These are phyloP conservation scores for Psilocybe tampanensis DNA, from an alignment of 768 basidiomycete genomes.

Conservation along the genomic window DNA sequence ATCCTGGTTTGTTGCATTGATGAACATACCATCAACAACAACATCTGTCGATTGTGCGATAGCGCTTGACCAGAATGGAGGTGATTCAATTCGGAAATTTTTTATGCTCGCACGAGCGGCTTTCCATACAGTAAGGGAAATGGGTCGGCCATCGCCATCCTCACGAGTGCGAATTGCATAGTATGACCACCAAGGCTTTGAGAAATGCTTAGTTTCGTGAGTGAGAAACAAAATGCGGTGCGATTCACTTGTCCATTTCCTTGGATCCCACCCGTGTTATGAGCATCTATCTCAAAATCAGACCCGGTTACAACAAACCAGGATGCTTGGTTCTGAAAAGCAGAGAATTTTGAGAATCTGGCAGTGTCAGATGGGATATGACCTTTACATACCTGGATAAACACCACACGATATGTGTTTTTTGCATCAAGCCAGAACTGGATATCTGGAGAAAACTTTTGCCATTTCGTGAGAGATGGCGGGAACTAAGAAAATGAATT, in stretches of 20 bases:
- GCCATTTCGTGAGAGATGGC: not conserved
- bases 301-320: slow-evolving; percentile 64
- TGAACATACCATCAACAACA: slow-evolving; percentile 56
- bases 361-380: not conserved
- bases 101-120: slow-evolving; percentile 43
- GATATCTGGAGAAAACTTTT: slow-evolving; percentile 54
- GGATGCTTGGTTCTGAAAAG: slow-evolving; percentile 63
- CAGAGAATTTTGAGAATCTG: not conserved
- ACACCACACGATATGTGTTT: slow-evolving; percentile 63
- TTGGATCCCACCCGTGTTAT: slow-evolving; percentile 56
- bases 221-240: too few species aligned
- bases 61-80: slow-evolving; percentile 64
- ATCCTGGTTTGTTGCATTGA: slow-evolving; percentile 60
- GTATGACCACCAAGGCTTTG: slow-evolving; percentile 57
- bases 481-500: not conserved
- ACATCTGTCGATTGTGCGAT: slow-evolving; percentile 51
- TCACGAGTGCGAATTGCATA: slow-evolving; percentile 45
- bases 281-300: slow-evolving; percentile 57
- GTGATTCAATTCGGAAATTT: slow-evolving; percentile 53
- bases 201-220: not conserved
- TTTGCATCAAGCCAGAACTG: slow-evolving; percentile 56
- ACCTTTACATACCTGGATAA: slow-evolving; percentile 52
- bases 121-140: slow-evolving; percentile 52
- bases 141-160: slow-evolving; percentile 62
- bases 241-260: slow-evolving; percentile 57